phyloP scores from a whole-genome alignment of 352 stramenopile genomes.

The Phytophthora pluvialis region DNA sequence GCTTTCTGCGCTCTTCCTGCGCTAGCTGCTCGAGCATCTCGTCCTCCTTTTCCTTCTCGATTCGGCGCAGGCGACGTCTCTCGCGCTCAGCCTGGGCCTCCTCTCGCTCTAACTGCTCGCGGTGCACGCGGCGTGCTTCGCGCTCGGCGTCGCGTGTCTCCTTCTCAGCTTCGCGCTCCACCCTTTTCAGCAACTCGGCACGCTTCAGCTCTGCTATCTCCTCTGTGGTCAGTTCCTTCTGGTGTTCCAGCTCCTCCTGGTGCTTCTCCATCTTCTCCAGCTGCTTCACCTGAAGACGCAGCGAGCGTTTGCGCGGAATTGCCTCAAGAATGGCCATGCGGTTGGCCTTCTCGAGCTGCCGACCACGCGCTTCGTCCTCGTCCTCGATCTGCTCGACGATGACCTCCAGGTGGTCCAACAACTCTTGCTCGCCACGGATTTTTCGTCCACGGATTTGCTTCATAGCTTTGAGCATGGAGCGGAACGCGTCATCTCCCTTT shows the following conservation, averaged over 20 bases:
- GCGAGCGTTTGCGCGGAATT: constrained; percentile 82
- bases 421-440: constrained; percentile 72
- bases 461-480: constrained; percentile 61
- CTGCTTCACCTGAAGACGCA: constrained; percentile 88
- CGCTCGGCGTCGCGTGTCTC: constrained; percentile 59
- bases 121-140: constrained; percentile 53
- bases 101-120: constrained; percentile 66
- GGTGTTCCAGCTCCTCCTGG: constrained; percentile 58
- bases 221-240: constrained; percentile 63
- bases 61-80: constrained; percentile 55
- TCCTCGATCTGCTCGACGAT: constrained; percentile 84
- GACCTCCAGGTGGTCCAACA: constrained; percentile 80
- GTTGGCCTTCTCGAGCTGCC: constrained; percentile 76
- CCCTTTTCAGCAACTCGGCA: constrained; percentile 68
- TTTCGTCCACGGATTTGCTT: constrained; percentile 69
- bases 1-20: constrained; percentile 50
- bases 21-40: constrained; percentile 47
- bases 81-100: constrained; percentile 59
- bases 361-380: constrained; percentile 53
- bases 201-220: constrained; percentile 77
- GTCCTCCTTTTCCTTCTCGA: constrained; percentile 69
- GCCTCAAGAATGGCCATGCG: constrained; percentile 82
- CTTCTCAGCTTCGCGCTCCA: constrained; percentile 69
- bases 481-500: constrained; percentile 75
- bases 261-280: constrained; percentile 82